Evolutionary conservation across 371 early-diverging fungal genomes (phyloP), one percentile per base, ranked within the genome.

Genomic region (Mucor plumbeus): DNA sequence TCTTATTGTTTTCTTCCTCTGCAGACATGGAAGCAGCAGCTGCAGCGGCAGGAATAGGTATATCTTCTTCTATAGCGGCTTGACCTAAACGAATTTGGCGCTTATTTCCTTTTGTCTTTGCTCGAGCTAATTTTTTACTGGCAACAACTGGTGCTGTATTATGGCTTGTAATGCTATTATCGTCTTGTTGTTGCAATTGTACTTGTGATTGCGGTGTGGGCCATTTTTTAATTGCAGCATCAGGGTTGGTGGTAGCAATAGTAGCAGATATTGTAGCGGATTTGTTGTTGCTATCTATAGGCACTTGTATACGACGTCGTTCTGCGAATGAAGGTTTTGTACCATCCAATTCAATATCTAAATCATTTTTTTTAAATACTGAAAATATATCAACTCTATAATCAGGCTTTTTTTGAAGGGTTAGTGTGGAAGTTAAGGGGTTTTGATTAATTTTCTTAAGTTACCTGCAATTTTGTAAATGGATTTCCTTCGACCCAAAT

Each of bases 401-500:
- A 47, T 86, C 82, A 13, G 82, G 76, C 87, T 87, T 26, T 26
- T 26, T 26, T 26, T 3, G 26, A 26, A 26, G 26, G 26, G 26
- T 26, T 26, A 26, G 26, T 26, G 26, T 26, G 26, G 26, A 3
- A 26, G 26, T 26, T 26, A 26, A 3, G 26, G 26, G 26, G 26
- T 1, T 26, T 26, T 26, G 26, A 3, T 26, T 26, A 26, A 26
- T 26, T 26, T 26, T 26, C 26, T 26, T 26, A 19, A 41, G 50
- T 70, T 80, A 86, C 88, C 79, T 87, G 83, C 34, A 71, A 53
- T 5, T 68, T 53, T 19, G 87, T 84, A 69, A 90, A 88, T 3
- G 90, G 88, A 50, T 90, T 90, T 11, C 85, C 84, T 35, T 83
- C 80, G 1, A 87, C 77, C 86, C 87, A 87, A 7, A 90, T 76